Evolutionary conservation across 352 stramenopile species (phyloP).

Genomic region (Globisporangium barbulae): DNA sequence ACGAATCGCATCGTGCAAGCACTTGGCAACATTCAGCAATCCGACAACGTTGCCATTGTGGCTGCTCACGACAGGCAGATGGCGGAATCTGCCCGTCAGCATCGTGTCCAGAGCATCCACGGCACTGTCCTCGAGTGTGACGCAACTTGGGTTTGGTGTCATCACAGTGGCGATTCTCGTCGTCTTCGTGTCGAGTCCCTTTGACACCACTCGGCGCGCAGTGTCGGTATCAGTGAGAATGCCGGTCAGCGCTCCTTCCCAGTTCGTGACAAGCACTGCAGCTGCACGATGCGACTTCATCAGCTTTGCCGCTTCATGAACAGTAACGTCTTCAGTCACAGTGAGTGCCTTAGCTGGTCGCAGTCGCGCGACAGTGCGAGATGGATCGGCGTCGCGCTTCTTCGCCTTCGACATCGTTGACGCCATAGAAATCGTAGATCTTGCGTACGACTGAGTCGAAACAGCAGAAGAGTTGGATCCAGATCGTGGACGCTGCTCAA

Average conservation of each 20-base stretch:
- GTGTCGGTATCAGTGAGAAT: conserved; percentile 95
- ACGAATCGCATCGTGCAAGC: conserved; percentile 97
- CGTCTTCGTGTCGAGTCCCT: conserved; percentile 60
- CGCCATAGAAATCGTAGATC: conserved; percentile 75
- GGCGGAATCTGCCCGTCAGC: conserved; percentile 91
- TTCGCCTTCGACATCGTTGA: conserved; percentile 71
- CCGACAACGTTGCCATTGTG: conserved; percentile 88
- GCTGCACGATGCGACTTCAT: conserved; percentile 91
- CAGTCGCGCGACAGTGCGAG: conserved; percentile 71
- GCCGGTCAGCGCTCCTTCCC: conserved; percentile 83
- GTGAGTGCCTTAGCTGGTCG: conserved; percentile 89
- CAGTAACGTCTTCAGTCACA: conserved; percentile 64
- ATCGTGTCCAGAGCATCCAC: conserved; percentile 84
- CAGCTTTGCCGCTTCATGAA: conserved; percentile 86
- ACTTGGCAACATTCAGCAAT: conserved; percentile 98
- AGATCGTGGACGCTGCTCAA: conserved; percentile 48
- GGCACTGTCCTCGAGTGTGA: conserved; percentile 79
- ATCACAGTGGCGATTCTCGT: conserved; percentile 79
- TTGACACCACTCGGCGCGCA: conserved; percentile 75
- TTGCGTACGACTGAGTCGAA: conserved; percentile 75
- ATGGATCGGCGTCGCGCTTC: conserved; percentile 54
- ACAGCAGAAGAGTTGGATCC: conserved; percentile 72
- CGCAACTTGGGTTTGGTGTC: conserved; percentile 82
- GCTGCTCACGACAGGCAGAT: conserved; percentile 93
- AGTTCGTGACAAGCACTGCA: conserved; percentile 90